Evolutionary conservation across 306 rosid species (phyloP).

Genomic region (Ziziphus jujuba): DNA sequence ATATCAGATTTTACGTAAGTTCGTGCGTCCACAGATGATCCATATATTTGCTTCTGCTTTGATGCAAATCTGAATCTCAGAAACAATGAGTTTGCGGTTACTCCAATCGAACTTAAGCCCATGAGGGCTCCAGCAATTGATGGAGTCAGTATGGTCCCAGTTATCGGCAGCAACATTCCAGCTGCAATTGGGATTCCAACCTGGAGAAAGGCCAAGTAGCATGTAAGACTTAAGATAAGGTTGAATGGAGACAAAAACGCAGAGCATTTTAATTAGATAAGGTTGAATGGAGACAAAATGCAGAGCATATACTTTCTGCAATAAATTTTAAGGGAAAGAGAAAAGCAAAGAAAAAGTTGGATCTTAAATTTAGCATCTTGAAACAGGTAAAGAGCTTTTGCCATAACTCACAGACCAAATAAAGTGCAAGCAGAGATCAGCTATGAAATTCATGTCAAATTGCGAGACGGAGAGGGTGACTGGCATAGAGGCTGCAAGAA

Average conservation of each 20-base stretch:
- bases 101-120: constrained; percentile 92
- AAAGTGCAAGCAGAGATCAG: too few species aligned
- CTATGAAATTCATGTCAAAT: too few species aligned
- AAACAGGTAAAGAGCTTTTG: too few species aligned
- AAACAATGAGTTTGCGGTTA: constrained; percentile 80
- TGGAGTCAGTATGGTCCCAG: constrained; percentile 86
- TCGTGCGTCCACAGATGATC: constrained; percentile 26
- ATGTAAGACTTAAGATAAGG: constrained; percentile 20
- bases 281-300: neutral
- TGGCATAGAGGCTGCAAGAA: too few species aligned
- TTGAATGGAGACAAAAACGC: neutral
- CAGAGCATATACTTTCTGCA: neutral
- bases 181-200: constrained; percentile 98
- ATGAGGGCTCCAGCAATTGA: constrained; percentile 96
- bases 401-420: too few species aligned
- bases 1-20: constrained; percentile 30
- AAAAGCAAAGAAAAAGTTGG: neutral
- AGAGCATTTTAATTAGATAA: too few species aligned
- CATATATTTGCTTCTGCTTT: constrained; percentile 47
- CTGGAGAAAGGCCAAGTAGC: constrained; percentile 40
- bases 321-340: neutral
- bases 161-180: constrained; percentile 78
- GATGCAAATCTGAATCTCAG: constrained; percentile 68
- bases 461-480: too few species aligned
- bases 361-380: too few species aligned